Conservation (phyloP, 129 eudicot species). For the Tagetes patula region DNA sequence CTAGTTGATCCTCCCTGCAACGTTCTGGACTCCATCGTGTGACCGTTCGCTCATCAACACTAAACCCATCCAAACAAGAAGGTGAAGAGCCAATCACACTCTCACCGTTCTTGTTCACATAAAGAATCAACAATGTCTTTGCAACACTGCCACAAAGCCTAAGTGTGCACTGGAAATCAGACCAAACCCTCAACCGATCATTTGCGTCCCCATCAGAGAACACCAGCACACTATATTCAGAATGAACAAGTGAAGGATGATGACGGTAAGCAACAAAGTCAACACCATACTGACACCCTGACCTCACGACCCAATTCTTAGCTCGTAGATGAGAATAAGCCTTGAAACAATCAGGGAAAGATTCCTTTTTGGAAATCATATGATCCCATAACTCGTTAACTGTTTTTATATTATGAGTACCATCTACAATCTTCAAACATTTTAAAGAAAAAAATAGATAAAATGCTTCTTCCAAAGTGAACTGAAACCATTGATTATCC, state of each 20-base stretch:
- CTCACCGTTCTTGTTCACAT: slow-evolving; percentile 31
- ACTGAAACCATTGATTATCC: slow-evolving; percentile 66
- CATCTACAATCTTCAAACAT: slow-evolving; percentile 48
- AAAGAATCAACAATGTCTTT: slow-evolving; percentile 63
- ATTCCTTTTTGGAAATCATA: slow-evolving; percentile 38
- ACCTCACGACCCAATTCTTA: slow-evolving; percentile 82
- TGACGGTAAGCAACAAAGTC: slow-evolving; percentile 87
- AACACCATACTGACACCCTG: slow-evolving; percentile 73
- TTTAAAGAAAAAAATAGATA: slow-evolving; percentile 46
- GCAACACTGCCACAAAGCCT: slow-evolving; percentile 82
- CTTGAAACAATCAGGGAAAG: slow-evolving; percentile 42
- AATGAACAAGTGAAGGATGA: slow-evolving; percentile 67
- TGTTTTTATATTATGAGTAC: slow-evolving; percentile 29
- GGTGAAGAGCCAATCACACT: slow-evolving; percentile 29
- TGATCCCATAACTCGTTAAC: slow-evolving; percentile 56
- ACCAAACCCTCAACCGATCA: slow-evolving; percentile 73
- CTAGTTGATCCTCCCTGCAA: slow-evolving; percentile 44
- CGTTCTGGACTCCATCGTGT: slow-evolving; percentile 80
- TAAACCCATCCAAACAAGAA: slow-evolving; percentile 46
- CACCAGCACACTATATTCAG: slow-evolving; percentile 68
- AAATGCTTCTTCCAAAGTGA: slow-evolving; percentile 66
- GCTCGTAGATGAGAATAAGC: slow-evolving; percentile 70
- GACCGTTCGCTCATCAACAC: slow-evolving; percentile 55
- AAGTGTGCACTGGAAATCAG: slow-evolving; percentile 75
- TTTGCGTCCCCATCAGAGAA: slow-evolving; percentile 35